phyloP scores from a whole-genome alignment of 306 rosid species.

The Betula pendula region DNA sequence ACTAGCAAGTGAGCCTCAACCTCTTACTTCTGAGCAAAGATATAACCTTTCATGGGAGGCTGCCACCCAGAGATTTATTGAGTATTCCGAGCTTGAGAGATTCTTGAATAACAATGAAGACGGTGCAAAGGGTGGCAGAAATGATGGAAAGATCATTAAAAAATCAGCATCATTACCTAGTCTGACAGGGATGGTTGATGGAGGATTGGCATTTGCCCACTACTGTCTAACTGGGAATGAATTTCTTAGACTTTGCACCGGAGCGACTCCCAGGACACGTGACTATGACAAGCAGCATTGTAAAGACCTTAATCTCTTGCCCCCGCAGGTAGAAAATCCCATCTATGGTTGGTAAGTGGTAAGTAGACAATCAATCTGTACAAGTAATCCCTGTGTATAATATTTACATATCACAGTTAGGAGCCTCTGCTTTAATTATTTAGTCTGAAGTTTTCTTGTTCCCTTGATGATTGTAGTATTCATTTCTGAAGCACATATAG shows the following conservation, averaged over 20 bases:
- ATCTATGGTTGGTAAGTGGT: conserved; percentile 88
- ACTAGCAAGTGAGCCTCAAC: conserved; percentile 73
- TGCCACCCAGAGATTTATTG: conserved; percentile 91
- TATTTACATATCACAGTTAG: conserved; percentile 37
- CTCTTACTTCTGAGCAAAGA: conserved; percentile 88
- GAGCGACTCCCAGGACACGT: conserved; percentile 92
- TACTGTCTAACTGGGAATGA: conserved; percentile 89
- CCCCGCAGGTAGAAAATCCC: conserved; percentile 88
- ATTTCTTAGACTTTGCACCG: conserved; percentile 77
- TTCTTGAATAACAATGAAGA: conserved; percentile 46
- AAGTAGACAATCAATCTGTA: conserved; percentile 13
- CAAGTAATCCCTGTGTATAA: conserved; percentile 34
- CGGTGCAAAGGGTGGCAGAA: conserved; percentile 26
- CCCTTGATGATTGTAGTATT: conserved; percentile 22
- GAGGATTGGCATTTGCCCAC: conserved; percentile 92
- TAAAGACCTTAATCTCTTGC: conserved; percentile 77
- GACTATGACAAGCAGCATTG: conserved; percentile 86
- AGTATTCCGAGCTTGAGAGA: conserved; percentile 75
- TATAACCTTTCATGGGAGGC: conserved; percentile 97
- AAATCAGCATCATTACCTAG: conserved; percentile 62
- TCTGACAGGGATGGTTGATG: conserved; percentile 61
- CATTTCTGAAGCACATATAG: not conserved
- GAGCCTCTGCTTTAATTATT: conserved; percentile 25
- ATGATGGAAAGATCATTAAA: conserved; percentile 32
- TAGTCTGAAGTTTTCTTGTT: conserved; percentile 23